Evolutionary conservation across 768 basidiomycete genomes (phyloP), one percentile per base, ranked within the genome.

Genomic region (button mushroom (Agaricus bisporus)): DNA sequence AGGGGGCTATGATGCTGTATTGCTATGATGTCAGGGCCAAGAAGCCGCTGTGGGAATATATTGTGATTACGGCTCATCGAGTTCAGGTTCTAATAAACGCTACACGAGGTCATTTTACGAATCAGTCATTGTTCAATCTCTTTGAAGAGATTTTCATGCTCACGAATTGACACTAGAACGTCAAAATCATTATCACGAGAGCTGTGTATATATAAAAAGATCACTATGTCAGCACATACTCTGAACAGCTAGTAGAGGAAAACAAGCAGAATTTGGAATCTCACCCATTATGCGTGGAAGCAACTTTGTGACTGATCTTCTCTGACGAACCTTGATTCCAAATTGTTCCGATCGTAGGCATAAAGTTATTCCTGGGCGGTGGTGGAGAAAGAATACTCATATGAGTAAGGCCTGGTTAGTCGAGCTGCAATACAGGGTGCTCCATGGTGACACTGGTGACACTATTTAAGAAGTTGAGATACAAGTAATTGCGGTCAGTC

Each of bases 401-500:
- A 50, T 48, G 41, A 37, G 45, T 53, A 39, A 49, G 52, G 43
- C 17, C 44, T 54, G 48, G 49, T 35, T 41, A 29, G 48, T 26
- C 29, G 41, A 39, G 39, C 41, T 48, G 29, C 29, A 47, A 17
- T 22, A 29, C 12, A 22, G 43, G 36, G 41, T 17, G 25, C 45
- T 32, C 32, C 32, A 32, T 1, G 7, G 11, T 32, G 32, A 32
- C 32, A 32, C 22, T 1, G 7, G 11, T 32, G 32, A 32, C 32
- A 32, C 22, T 22, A 22, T 7, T 35, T 51, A 38, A 36, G 51
- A 47, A 54, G 54, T 37, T 25, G 14, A 17, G 38, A 52, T 26
- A 48, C 49, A 55, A 58, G 32, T 52, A 38, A 42, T 51, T 41
- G 48, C 49, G 57, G 61, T 60, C 61, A 60, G 55, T 57, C 42